These are phyloP conservation scores for Apiospora hydei DNA, from an alignment of 2,329 filamentous ascomycete species.

Conservation along the genomic window DNA sequence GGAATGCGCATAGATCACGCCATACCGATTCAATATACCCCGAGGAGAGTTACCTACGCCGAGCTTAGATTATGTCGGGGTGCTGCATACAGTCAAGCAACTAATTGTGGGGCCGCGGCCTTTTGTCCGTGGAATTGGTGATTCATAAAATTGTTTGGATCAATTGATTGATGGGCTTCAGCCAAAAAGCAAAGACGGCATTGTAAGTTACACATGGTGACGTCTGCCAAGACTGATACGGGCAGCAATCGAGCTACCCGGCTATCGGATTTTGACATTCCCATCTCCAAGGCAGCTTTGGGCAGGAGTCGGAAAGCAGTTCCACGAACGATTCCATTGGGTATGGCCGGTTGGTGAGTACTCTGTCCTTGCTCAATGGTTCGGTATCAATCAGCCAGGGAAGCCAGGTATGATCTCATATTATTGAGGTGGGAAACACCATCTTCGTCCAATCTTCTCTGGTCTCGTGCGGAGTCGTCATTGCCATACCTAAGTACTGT, in stretches of 20 bases:
- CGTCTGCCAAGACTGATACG: conserved; percentile 10
- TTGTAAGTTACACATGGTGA: not conserved
- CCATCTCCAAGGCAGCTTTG: not conserved
- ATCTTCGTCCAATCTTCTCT: not conserved
- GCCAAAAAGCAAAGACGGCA: not conserved
- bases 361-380: not conserved
- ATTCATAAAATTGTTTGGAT: not conserved
- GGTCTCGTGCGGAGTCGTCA: not conserved
- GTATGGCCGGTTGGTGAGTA: not conserved
- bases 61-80: not conserved
- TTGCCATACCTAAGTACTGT: not conserved
- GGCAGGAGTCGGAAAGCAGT: not conserved
- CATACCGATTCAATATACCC: not conserved
- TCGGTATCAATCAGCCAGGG: not conserved
- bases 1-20: conserved; percentile 1
- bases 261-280: conserved; percentile 19
- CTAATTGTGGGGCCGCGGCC: not conserved
- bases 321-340: not conserved
- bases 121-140: not conserved
- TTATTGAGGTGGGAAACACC: not conserved
- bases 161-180: not conserved
- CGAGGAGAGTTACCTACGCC: not conserved
- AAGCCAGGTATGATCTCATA: not conserved
- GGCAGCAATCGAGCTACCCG: not conserved
- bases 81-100: not conserved